Evolutionary conservation across 2,329 filamentous ascomycete species (phyloP), one percentile per base, ranked within the genome.

Genomic region (Aspergillus sp.): DNA sequence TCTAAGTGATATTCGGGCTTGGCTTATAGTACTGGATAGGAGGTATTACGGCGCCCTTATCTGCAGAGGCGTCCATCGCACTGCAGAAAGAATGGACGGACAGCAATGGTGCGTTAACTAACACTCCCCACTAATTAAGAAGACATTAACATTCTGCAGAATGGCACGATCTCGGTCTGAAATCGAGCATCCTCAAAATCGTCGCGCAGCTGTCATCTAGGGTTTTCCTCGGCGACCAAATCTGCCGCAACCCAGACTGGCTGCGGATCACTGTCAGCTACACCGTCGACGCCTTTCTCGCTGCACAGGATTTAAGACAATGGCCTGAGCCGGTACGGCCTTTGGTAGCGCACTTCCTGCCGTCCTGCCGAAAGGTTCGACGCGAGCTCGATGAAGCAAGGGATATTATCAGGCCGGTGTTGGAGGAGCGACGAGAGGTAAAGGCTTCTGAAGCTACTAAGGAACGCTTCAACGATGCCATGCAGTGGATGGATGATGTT

Each of bases 211-310:
- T 62, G 3, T 52, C 58, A 1, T 58, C 58, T 2, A 51, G 41
- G 9, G 62, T 61, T 8, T 63, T 67, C 14, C 49, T 31, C 3
- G 27, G 27, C 1, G 27, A 31, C 9, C 27, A 31, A n/a, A 21
- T 66, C 19, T 64, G 63, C 41, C 63, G 56, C 3, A 56, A 66
- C 43, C 56, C 55, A 5, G 50, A 57, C 21, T 67, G 65, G 64
- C 50, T 63, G 3, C 45, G 52, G 2, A 58, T 66, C 11, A 64
- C 58, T 1, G 39, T 57, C 15, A 49, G 46, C 14, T 66, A 66
- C 37, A 63, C 63, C 0, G 37, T 61, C 4, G 52, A 65, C 27
- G 43, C 50, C 2, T 63, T 63, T 52, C 3, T 62, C 5, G 50
- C 67, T 48, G 49, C 25, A 6, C 37, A 65, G 53, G 46, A 72